Base-by-base conservation (phyloP, 2,329 filamentous ascomycete species). In the Trichocomaceae sp. region DNA sequence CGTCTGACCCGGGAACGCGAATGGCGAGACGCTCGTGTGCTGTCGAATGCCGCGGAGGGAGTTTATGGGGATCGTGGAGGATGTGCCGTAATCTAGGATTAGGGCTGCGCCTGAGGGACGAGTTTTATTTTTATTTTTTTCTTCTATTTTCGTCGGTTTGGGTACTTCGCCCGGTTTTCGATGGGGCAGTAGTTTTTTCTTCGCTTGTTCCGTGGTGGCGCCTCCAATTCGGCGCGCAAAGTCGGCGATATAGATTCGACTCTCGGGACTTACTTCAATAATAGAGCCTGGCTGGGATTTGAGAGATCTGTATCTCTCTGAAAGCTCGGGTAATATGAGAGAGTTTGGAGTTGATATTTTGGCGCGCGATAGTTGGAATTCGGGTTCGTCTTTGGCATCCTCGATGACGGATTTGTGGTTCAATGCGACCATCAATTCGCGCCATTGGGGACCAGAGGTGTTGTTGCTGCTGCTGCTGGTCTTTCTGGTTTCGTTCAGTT, bases 1-100 rank as follows among this genome's bases (percentile, higher is more conserved):
- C 2, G 95, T 90, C 23, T 86, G 80, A 0, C 93, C 93, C 0
- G 93, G 88, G 5, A 83, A 78, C 1, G 81, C 79, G 64, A 99
- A 90, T 3, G 93, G 90, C 20, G 84, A 90, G 46, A 95, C 87
- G 22, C 80, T 79, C 22, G 78, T 76, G 73, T 99, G 93, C 13
- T 79, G 77, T 35, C 84, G 82, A 69, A 99, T 97, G 20, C 93
- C 93, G 31, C 93, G 87, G 20, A 99, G 80, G 0, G 90, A 95
- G 77, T 96, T 95, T 57, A 87, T 77, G 2, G 93, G 93, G 48
- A 99, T 84, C 0, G 82, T 87, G 56, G 84, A 78, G 2, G 83
- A 72, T 4, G 92, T 87, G 17, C 93, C 93, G 72, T 99, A 99
- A 75, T 99, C 93, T 46, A 99, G 83, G 62, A 99, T 89, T n/a